A percentile compares a stretch with the other conserved stretches of the same genome.
Conservation (phyloP, 768 basidiomycete species). For the Leccinum barrowsii region DNA sequence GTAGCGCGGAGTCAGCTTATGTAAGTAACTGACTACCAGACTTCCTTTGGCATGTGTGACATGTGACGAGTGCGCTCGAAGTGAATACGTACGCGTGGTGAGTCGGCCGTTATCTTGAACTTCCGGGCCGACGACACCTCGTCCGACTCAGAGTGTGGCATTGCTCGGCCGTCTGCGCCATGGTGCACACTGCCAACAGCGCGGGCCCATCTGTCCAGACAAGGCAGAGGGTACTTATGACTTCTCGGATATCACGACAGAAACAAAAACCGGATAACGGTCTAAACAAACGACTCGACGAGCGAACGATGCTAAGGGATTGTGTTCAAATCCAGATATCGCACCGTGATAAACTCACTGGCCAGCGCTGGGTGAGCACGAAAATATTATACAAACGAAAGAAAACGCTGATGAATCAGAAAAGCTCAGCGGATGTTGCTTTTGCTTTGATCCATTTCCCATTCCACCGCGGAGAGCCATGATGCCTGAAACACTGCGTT, state of each 20-base stretch:
- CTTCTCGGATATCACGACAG: not conserved
- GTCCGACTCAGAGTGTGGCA: too few relatives aligned
- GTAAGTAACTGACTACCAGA: too few relatives aligned
- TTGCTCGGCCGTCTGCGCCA: too few relatives aligned
- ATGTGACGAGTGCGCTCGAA: too few relatives aligned
- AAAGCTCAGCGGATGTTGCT: not conserved
- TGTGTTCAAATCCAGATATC: not conserved
- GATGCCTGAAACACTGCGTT: not conserved
- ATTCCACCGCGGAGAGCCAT: not conserved
- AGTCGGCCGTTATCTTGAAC: too few relatives aligned
- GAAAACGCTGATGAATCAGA: not conserved
- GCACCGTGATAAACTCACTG: not conserved
- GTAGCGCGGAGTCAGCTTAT: too few relatives aligned
- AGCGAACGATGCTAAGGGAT: not conserved
- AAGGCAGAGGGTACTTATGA: too few relatives aligned
- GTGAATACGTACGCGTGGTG: too few relatives aligned
- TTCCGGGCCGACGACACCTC: too few relatives aligned
- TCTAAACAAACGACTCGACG: not conserved
- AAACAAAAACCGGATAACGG: not conserved
- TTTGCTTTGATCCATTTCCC: not conserved
- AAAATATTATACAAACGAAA: not conserved
- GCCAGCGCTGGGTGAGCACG: not conserved
- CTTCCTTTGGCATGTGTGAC: too few relatives aligned
- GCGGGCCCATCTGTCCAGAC: too few relatives aligned
- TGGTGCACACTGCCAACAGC: too few relatives aligned